Percentiles rank a stretch among this genome's conserved stretches.
Conservation (phyloP, 2,329 filamentous ascomycete species). For the Colletotrichum lindemuthianum region DNA sequence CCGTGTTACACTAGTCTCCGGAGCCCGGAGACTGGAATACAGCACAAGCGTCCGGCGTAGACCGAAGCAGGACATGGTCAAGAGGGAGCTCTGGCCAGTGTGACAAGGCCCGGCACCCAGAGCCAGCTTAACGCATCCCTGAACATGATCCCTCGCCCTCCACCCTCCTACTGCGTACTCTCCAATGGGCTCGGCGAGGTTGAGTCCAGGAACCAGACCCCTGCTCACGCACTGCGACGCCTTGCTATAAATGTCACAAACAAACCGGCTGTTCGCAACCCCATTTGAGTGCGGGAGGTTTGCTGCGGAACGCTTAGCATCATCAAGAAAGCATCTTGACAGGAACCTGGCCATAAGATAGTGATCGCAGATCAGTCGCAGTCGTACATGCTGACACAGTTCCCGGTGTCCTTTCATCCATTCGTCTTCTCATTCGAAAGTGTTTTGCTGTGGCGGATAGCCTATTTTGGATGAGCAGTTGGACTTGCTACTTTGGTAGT, state of each 20-base stretch:
- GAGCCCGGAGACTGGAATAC: neutral
- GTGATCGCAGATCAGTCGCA: neutral
- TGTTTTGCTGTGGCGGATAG: too few species aligned
- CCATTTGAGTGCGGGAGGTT: slow-evolving; percentile 6
- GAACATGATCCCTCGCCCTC: neutral
- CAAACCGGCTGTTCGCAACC: slow-evolving; percentile 11
- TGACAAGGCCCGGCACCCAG: neutral
- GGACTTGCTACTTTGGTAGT: too few species aligned
- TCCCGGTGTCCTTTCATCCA: too few species aligned
- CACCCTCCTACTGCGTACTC: slow-evolving; percentile 5
- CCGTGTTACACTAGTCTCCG: slow-evolving; percentile 1
- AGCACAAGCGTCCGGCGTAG: neutral
- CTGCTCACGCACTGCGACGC: slow-evolving; percentile 26
- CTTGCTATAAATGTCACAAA: slow-evolving; percentile 21
- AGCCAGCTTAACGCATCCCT: slow-evolving; percentile 9
- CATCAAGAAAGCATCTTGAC: slow-evolving; percentile 8
- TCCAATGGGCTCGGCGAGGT: slow-evolving; percentile 14
- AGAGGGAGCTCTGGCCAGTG: slow-evolving; percentile 30
- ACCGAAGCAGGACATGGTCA: neutral
- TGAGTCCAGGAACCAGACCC: slow-evolving; percentile 21
- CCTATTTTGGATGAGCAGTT: too few species aligned
- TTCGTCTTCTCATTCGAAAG: too few species aligned
- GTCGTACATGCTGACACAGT: neutral
- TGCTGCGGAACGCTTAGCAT: slow-evolving; percentile 20
- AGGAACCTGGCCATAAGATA: neutral